A percentile compares a stretch with the other conserved stretches of the same genome.
These are phyloP conservation scores for Rhodotorula toruloides DNA, from an alignment of 768 basidiomycete species.

Conservation along the genomic window DNA sequence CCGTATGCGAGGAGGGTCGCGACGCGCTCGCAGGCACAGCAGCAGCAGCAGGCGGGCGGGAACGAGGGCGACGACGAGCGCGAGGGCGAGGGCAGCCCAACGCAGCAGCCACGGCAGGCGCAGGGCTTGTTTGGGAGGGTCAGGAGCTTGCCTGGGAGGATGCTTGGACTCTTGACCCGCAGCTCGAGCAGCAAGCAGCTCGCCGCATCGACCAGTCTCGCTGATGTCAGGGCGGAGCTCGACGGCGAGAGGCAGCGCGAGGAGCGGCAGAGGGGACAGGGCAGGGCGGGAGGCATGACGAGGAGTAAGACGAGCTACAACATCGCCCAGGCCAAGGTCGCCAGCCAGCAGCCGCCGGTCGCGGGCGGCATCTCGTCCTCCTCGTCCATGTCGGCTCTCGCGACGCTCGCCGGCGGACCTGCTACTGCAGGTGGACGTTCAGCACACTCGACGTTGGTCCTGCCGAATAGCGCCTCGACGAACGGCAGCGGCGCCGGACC, in stretches of 20 bases:
- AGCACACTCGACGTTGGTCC: conserved; percentile 28
- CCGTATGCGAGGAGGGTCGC: conserved; percentile 30
- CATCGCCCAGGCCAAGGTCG: conserved; percentile 4
- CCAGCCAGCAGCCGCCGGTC: background rate
- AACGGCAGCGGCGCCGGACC: conserved; percentile 7
- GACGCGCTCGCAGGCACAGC: background rate
- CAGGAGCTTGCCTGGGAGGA: conserved; percentile 15
- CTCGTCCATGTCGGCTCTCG: conserved; percentile 28
- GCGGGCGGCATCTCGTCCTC: conserved; percentile 15
- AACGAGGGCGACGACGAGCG: background rate
- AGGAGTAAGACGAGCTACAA: conserved; percentile 20
- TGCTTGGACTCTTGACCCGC: conserved; percentile 20
- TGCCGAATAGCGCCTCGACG: conserved; percentile 11
- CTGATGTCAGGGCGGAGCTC: conserved; percentile 29
- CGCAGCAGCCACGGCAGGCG: background rate
- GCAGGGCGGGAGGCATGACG: background rate
- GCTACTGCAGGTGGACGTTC: background rate
- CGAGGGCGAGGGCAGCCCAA: background rate
- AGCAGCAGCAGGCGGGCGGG: too few species aligned
- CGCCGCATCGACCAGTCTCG: conserved; percentile 2
- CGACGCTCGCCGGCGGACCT: background rate
- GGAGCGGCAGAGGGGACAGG: background rate
- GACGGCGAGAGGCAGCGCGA: conserved; percentile 8
- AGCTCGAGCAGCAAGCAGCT: conserved; percentile 1
- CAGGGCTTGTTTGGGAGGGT: conserved; percentile 25